Conservation (phyloP, 1,284 basidiomycete species). For the Ustilago crameri region DNA sequence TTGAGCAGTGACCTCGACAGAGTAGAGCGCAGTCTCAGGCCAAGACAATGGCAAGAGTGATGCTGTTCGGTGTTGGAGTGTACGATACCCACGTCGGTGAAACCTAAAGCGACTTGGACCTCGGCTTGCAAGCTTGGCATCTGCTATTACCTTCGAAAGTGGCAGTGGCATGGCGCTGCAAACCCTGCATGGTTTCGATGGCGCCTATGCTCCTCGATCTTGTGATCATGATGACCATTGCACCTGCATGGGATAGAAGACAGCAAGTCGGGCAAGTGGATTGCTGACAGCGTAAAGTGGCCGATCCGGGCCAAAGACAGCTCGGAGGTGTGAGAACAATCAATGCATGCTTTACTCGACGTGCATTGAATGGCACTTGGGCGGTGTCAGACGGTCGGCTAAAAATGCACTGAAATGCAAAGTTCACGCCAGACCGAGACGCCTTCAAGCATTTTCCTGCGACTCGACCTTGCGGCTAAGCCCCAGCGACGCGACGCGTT, state of each 20-base stretch:
- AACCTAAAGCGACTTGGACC: neutral
- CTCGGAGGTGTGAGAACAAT: slow-evolving; percentile 49
- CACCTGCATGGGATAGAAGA: too few relatives aligned
- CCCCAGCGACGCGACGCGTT: slow-evolving; percentile 12
- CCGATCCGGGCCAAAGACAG: neutral
- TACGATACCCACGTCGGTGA: slow-evolving; percentile 21
- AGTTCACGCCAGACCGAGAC: slow-evolving; percentile 9
- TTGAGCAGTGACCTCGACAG: neutral
- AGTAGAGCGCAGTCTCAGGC: too few relatives aligned
- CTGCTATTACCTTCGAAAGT: too few relatives aligned
- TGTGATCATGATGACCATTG: too few relatives aligned
- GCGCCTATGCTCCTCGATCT: too few relatives aligned
- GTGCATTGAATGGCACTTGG: slow-evolving; percentile 22
- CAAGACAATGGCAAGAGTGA: neutral
- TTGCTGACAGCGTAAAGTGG: neutral
- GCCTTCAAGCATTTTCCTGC: neutral
- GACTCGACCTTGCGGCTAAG: too few relatives aligned
- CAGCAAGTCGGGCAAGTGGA: too few relatives aligned
- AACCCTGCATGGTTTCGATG: neutral
- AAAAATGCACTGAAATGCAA: slow-evolving; percentile 1
- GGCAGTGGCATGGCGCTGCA: too few relatives aligned
- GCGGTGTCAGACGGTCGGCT: slow-evolving; percentile 2
- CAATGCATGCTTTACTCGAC: slow-evolving; percentile 17
- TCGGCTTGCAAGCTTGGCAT: slow-evolving; percentile 15
- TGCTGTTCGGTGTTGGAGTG: slow-evolving; percentile 1